Evolutionary conservation across 257 asterid genomes (phyloP).

Genomic region (Verbascum thapsus): DNA sequence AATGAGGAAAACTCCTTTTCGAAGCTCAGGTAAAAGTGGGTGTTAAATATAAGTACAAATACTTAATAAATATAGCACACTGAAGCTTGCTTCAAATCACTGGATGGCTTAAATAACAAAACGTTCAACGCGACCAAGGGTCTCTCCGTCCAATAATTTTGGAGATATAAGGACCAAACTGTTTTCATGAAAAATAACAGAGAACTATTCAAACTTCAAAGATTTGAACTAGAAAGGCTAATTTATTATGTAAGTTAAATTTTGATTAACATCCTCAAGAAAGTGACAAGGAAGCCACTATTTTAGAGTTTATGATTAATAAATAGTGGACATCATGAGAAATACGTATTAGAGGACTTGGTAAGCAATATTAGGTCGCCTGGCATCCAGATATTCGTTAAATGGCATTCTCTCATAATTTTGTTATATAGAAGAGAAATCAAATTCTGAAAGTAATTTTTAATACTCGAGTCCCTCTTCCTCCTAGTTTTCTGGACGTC

Average conservation of each 20-base stretch:
- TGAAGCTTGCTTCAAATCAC: slow-evolving; percentile 11
- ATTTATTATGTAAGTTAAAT: no score
- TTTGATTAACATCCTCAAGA: no score
- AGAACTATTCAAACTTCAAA: no score
- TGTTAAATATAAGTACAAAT: not conserved
- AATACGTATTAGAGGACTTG: not conserved
- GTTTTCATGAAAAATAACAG: not conserved
- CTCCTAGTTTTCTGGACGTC: not conserved
- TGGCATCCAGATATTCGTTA: not conserved
- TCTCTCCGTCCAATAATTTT: not conserved
- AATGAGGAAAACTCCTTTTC: not conserved
- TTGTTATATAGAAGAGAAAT: not conserved
- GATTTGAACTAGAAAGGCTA: no score
- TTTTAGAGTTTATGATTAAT: slow-evolving; percentile 1
- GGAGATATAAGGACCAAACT: no score
- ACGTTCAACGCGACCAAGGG: not conserved
- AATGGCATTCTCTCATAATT: not conserved
- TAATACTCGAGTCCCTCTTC: not conserved
- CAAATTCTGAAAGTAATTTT: not conserved
- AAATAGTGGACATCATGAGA: not conserved
- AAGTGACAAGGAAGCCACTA: not conserved
- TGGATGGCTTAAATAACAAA: slow-evolving; percentile 4
- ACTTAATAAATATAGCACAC: not conserved
- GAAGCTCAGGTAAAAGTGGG: slow-evolving; percentile 4
- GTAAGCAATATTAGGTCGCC: slow-evolving; percentile 1